Base-by-base conservation (phyloP, 148 eudicot genomes). In the Camellia sinensis region DNA sequence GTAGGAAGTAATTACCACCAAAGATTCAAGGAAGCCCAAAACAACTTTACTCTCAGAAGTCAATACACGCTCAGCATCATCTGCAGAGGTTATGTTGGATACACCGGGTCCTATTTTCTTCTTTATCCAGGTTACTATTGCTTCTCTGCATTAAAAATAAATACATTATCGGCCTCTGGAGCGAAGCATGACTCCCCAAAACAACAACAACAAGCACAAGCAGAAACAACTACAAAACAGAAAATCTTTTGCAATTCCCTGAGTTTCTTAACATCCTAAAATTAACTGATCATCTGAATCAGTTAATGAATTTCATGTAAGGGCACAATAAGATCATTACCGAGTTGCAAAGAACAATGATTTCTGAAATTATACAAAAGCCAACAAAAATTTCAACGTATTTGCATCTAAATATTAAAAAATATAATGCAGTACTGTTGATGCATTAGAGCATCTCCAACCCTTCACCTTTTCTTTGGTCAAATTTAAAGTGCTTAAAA, bases 71-170 rank as follows among this genome's bases (percentile, higher is more conserved):
- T 90, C 97, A 8, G 97, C 98, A 64, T 95, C 93, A 79, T 93
- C 92, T 43, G 85, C 80, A 0, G 93, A 85, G 0, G 93, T 88
- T 77, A 95, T 85, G 83, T 93, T 95, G 86, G 81, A 83, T 68
- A 93, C 87, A 67, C 97, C 90, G 56, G 97, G 98, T 78, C 97
- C 97, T 12, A 85, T 92, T 87, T 88, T 93, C 94, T 95, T 95
- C 87, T 84, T 93, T 74, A 95, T 92, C 98, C 98, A 95, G 66
- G 98, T 90, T n/a, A 95, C 91, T 22, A 95, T 95, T 21, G 80
- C 96, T 15, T 93, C 94, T 87, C 98, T 95, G 87, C 79, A 79
- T 52, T 4, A 71, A 15, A 78, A 50, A 68, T n/a, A 84, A 60
- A 29, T 74, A 54, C 43, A 53, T 74, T 41, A 82, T 70, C 46